Evolutionary conservation across 192 early-diverging fungal species (phyloP).

Genomic region (Coemansia sp.): DNA sequence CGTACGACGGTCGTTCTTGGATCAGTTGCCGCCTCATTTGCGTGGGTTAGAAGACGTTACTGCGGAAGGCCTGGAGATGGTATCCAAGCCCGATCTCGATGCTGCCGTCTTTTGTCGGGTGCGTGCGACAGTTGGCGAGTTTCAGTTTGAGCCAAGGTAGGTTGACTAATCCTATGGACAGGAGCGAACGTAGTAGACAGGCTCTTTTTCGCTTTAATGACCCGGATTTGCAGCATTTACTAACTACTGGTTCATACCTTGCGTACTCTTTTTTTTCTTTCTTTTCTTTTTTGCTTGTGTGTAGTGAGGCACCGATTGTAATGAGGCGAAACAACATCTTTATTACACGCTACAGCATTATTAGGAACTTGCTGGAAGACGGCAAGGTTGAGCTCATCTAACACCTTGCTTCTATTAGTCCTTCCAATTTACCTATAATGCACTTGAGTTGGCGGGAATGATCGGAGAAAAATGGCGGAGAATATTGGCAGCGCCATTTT

Average conservation of each 20-base stretch:
- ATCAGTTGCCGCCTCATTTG: conserved; percentile 53
- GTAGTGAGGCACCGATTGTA: conserved; percentile 52
- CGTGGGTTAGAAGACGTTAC: conserved; percentile 33
- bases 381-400: conserved; percentile 53
- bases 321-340: conserved; percentile 55
- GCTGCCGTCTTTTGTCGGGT: conserved; percentile 55
- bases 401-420: background rate
- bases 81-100: conserved; percentile 42
- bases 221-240: background rate
- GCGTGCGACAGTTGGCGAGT: conserved; percentile 44
- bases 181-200: no score
- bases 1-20: conserved; percentile 45
- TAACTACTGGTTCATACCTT: background rate
- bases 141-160: conserved; percentile 53
- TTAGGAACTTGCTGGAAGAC: conserved; percentile 45
- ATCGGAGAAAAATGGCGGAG: conserved; percentile 7
- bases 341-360: conserved; percentile 54
- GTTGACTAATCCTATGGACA: background rate
- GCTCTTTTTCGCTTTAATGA: background rate
- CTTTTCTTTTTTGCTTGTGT: background rate
- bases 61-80: conserved; percentile 45
- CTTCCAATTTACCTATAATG: background rate
- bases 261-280: background rate
- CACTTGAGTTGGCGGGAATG: background rate
- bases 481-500: conserved; percentile 5